A percentile compares a stretch with the other conserved stretches of the same genome.
phyloP scores from a whole-genome alignment of 148 eudicot genomes.

The Vaccinium darrowii region DNA sequence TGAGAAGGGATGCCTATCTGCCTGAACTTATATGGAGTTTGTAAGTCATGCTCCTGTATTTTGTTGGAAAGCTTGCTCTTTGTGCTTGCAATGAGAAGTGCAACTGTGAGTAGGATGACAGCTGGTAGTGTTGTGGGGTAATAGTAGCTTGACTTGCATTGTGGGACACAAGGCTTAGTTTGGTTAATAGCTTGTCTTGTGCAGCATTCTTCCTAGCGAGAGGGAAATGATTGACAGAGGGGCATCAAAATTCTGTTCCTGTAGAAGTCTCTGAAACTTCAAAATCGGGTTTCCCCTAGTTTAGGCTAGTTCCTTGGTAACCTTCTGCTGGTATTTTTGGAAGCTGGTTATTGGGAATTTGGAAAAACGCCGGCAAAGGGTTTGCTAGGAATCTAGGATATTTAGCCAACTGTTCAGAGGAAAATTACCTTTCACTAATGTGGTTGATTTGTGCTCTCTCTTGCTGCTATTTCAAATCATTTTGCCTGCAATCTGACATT shows the following conservation, averaged over 20 bases:
- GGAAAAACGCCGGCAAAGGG: background rate
- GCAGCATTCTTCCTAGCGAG: background rate
- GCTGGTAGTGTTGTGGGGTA: background rate
- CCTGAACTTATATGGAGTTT: background rate
- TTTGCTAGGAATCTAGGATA: background rate
- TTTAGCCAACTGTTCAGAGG: background rate
- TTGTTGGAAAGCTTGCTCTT: background rate
- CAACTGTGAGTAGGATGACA: background rate
- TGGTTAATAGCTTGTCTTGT: background rate
- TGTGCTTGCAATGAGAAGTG: background rate
- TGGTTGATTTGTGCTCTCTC: background rate
- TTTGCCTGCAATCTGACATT: background rate
- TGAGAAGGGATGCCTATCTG: conserved; percentile 4
- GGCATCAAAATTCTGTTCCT: background rate
- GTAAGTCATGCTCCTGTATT: background rate
- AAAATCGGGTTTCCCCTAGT: background rate
- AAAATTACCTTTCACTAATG: background rate
- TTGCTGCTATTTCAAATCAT: background rate
- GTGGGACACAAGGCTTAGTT: background rate
- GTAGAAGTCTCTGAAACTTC: background rate
- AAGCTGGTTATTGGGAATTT: background rate
- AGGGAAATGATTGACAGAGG: conserved; percentile 4
- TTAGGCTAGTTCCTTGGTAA: conserved; percentile 9
- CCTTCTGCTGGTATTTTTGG: background rate
- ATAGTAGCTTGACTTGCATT: background rate